Percentiles rank a stretch among this genome's conserved stretches.
Evolutionary conservation across 352 stramenopile genomes (phyloP).

Genomic region (Phytophthora macrochlamydospora): DNA sequence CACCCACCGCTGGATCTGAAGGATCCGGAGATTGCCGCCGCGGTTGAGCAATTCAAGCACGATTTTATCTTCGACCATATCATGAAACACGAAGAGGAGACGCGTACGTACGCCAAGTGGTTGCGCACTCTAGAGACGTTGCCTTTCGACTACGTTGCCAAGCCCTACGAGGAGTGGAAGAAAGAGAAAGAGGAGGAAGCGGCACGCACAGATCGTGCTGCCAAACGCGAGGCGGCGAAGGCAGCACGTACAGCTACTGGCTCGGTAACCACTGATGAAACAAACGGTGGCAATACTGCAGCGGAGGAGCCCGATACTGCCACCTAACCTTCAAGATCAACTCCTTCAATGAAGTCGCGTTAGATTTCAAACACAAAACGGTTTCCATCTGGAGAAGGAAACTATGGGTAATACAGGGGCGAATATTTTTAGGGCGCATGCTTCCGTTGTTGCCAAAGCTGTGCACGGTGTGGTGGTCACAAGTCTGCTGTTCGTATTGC

Average conservation of each 20-base stretch:
- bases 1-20: slow-evolving; percentile 74
- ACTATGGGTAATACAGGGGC: no score
- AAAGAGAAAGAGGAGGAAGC: slow-evolving; percentile 73
- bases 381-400: no score
- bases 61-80: slow-evolving; percentile 85
- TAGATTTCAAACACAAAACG: no score
- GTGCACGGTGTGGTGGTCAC: not conserved
- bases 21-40: slow-evolving; percentile 47
- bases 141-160: slow-evolving; percentile 72
- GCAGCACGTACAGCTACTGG: slow-evolving; percentile 20
- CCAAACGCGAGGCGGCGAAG: slow-evolving; percentile 49
- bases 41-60: slow-evolving; percentile 82
- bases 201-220: slow-evolving; percentile 37
- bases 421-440: not conserved
- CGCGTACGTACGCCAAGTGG: slow-evolving; percentile 85
- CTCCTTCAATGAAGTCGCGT: no score
- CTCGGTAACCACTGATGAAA: not conserved
- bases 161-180: slow-evolving; percentile 73
- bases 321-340: slow-evolving; percentile 6
- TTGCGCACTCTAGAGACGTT: slow-evolving; percentile 69
- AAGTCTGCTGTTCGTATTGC: not conserved
- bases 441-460: not conserved
- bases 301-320: not conserved
- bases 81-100: slow-evolving; percentile 76
- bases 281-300: not conserved